Evolutionary conservation across 202 grass and related monocot species (phyloP), one percentile per base, ranked within the genome.

Genomic region (Dendrocalamus latiflorus): DNA sequence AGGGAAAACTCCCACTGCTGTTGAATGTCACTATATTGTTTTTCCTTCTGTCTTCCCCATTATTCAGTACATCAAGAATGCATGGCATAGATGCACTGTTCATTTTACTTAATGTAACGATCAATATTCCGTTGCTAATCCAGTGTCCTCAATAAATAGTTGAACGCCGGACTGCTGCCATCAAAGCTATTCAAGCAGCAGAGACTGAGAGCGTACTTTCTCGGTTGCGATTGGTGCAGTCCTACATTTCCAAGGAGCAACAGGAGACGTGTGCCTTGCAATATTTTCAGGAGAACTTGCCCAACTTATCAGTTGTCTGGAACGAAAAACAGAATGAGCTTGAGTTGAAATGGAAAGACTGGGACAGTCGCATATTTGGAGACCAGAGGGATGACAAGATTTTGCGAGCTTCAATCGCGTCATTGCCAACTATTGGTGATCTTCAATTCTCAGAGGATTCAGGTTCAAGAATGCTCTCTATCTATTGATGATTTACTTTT

Each of bases 311-410:
- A 60, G 82, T 81, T 81, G 75, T 53, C 34, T 75, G 51, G 53
- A 88, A 88, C 65, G 87, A 88, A 21, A 81, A 93, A 25, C 48
- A 85, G 43, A 82, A 80, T 26, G 68, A 74, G 39, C 21, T 90
- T 68, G 95, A 93, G 76, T 78, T 93, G 83, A 93, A 91, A 77
- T 91, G 92, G 92, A 95, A 98, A 21, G 76, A 83, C 21, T 64
- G 72, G 6, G 79, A 82, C 8, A 53, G n/a, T 72, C 34, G 36
- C 62, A 74, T 88, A 30, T 18, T 62, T 80, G 84, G 72, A 80
- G 79, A 72, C 39, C 64, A 87, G 15, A 56, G 72, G 15, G 75
- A 86, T 84, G 87, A 77, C 56, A 76, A 41, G 68, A 85, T 86
- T 81, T 45, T 70, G 16, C 64, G 76, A 78, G 81, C 85, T 88